Conservation (phyloP, 805 yeast genomes). For the Metschnikowia aberdeeniae region DNA sequence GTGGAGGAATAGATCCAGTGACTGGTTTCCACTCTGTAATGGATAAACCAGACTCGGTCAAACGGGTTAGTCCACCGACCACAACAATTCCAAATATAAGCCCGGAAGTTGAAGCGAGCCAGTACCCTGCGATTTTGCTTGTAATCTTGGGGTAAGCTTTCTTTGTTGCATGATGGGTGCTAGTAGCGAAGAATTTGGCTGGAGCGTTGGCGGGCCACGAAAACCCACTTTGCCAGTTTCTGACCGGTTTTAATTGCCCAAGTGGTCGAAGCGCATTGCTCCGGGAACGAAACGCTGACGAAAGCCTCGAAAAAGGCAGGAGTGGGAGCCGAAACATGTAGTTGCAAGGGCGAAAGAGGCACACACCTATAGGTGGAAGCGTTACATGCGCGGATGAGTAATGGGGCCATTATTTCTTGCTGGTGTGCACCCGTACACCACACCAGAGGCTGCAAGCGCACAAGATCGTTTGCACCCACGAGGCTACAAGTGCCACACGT, state of each 20-base stretch:
- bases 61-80: conserved; percentile 92
- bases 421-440: background rate
- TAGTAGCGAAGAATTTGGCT: background rate
- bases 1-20: conserved; percentile 91
- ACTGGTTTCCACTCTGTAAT: conserved; percentile 99
- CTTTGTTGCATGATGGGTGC: conserved; percentile 1
- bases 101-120: conserved; percentile 84
- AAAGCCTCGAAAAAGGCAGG: background rate
- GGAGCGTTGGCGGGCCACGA: background rate
- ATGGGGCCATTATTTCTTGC: background rate
- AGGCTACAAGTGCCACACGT: too few relatives aligned
- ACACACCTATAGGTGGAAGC: background rate
- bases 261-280: background rate
- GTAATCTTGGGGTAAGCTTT: conserved; percentile 18
- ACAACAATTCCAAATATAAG: conserved; percentile 93
- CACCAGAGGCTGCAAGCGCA: background rate
- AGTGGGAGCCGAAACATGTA: conserved; percentile 1
- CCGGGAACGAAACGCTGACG: background rate
- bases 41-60: conserved; percentile 92
- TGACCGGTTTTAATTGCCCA: background rate
- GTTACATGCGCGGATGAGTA: conserved; percentile 1
- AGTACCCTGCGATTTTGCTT: conserved; percentile 60
- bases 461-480: conserved; percentile 1
- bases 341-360: background rate
- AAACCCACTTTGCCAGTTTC: background rate